Evolutionary conservation across 345 rosid species (phyloP), one percentile per base, ranked within the genome.

Genomic region (Bruguiera gymnorhiza): DNA sequence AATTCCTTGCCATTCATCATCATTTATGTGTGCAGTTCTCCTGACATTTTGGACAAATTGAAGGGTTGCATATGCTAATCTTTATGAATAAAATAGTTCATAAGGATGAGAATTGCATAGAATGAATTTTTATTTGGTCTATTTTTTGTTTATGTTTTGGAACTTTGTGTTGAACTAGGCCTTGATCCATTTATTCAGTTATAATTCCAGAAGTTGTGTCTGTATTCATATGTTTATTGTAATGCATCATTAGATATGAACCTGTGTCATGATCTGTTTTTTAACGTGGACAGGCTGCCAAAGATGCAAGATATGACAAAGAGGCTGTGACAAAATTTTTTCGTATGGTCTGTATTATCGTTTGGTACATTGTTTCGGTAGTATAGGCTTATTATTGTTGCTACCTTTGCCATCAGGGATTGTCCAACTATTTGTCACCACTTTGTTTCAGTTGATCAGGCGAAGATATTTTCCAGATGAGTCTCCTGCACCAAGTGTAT

Each of bases 401-500:
- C 21, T 26, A 1, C 3, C 50, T 72, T 26, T 55, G 43, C 52
- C 56, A 26, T 30, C 52, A 52, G 59, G 56, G 29, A 46, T 67
- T 71, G 26, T 62, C 63, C 48, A 53, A 62, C 62, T 62, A 19
- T 34, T 13, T 31, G 16, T 76, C 69, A 23, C 53, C 56, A 0
- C 68, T 39, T 62, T 70, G 52, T 76, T 68, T 61, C 87, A 96
- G 99, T 85, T 96, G 84, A 90, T 96, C 76, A 81, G 98, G 82
- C 81, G 97, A 83, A 86, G 99, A 79, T 96, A 96, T 72, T 91
- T 92, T 77, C 82, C 97, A 34, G 98, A 96, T 8, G 98, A 90
- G 48, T 75, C 76, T 71, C 89, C 96, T n/a, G 74, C 84, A 37
- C 75, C 89, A 62, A 89, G 78, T 73, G 81, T 92, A 29, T 96